These are phyloP conservation scores for Calonectria honghensis DNA, from an alignment of 2,329 filamentous ascomycete species.

Conservation along the genomic window DNA sequence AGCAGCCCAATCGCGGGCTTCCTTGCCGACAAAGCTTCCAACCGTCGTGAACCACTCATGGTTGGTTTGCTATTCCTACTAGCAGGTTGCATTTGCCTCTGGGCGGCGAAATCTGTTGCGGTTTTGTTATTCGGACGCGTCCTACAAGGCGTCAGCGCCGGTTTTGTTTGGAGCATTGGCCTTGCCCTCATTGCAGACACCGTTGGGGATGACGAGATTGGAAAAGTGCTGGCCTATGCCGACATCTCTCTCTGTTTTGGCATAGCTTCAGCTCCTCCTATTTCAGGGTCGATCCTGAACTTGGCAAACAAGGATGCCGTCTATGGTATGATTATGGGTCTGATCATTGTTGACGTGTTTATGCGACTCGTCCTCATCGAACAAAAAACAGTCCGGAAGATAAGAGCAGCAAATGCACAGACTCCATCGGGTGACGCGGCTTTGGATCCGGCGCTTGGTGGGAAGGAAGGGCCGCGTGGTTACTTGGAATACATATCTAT, in stretches of 20 bases:
- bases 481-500: conserved; percentile 29
- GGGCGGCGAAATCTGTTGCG: conserved; percentile 2
- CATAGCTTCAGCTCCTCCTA: conserved; percentile 34
- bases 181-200: conserved; percentile 43
- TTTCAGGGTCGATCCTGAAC: conserved; percentile 32
- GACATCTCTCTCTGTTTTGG: conserved; percentile 42
- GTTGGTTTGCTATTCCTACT: conserved; percentile 34
- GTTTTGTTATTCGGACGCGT: conserved; percentile 35
- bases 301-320: conserved; percentile 34
- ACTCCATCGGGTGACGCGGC: neutral
- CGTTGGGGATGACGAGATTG: conserved; percentile 27
- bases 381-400: conserved; percentile 15
- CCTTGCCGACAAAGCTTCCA: conserved; percentile 40
- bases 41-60: conserved; percentile 36
- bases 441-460: neutral
- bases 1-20: conserved; percentile 36
- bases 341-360: conserved; percentile 39
- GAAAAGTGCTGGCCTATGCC: conserved; percentile 32
- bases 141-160: conserved; percentile 38
- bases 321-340: conserved; percentile 33
- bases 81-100: conserved; percentile 33
- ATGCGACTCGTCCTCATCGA: conserved; percentile 43
- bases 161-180: conserved; percentile 42
- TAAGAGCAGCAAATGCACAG: neutral
- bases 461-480: neutral